phyloP scores from a whole-genome alignment of 306 rosid genomes.

The Trifolium fragiferum region DNA sequence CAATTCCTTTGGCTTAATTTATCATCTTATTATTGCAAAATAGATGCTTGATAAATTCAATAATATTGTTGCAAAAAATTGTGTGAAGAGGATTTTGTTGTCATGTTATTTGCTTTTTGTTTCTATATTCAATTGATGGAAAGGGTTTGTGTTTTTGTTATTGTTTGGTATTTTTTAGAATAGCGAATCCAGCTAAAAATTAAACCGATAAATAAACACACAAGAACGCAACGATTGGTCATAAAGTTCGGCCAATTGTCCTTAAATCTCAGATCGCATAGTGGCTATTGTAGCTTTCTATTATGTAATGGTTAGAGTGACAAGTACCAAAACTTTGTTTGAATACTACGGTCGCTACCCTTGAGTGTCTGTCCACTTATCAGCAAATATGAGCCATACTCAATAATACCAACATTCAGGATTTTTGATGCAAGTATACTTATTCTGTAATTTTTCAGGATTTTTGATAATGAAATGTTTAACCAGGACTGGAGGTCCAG shows the following conservation, averaged over 20 bases:
- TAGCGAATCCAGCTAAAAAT: too few species aligned
- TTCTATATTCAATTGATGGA: too few species aligned
- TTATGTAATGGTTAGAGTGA: background rate
- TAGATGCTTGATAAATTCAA: background rate
- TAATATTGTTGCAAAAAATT: background rate
- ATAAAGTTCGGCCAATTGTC: background rate
- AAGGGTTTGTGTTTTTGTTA: too few species aligned
- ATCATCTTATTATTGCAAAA: slow-evolving; percentile 12
- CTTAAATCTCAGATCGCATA: background rate
- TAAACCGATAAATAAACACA: background rate
- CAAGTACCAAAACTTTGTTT: background rate
- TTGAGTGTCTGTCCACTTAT: background rate
- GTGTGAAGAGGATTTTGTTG: too few species aligned
- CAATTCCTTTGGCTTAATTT: background rate
- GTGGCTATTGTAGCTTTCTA: background rate
- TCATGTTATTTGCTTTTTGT: too few species aligned
- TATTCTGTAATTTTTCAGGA: slow-evolving; percentile 62
- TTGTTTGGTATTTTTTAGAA: too few species aligned
- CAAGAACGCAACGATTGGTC: background rate
- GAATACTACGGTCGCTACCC: background rate
- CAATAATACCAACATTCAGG: background rate
- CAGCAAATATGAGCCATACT: background rate
- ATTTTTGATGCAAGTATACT: slow-evolving; percentile 20
- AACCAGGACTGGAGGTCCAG: slow-evolving; percentile 92
- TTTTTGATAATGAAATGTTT: slow-evolving; percentile 77